Evolutionary conservation across 441 rosid genomes (phyloP).

Genomic region (Erodium trifolium): DNA sequence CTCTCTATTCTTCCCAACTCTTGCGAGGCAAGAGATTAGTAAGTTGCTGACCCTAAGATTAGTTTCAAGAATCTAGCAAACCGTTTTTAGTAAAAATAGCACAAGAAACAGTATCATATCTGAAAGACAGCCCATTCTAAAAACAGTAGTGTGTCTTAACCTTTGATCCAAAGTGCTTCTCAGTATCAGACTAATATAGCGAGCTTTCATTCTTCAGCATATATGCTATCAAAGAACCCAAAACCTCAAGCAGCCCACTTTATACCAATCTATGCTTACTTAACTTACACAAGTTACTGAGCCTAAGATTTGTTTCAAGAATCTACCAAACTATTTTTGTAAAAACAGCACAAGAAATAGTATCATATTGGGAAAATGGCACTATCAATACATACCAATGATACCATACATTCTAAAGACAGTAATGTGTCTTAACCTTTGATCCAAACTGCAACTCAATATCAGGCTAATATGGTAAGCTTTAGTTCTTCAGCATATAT

Average conservation of each 20-base stretch:
- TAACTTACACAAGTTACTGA: not conserved
- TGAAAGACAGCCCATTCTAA: too few relatives aligned
- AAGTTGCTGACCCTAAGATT: too few relatives aligned
- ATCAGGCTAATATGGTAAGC: not conserved
- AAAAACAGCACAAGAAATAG: not conserved
- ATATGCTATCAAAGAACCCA: too few relatives aligned
- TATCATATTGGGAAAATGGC: not conserved
- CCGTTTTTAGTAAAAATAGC: too few relatives aligned
- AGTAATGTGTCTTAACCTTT: not conserved
- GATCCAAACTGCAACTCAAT: not conserved
- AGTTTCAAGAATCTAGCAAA: too few relatives aligned
- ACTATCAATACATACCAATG: not conserved
- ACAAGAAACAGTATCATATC: too few relatives aligned
- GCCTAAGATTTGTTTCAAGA: not conserved
- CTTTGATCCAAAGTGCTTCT: too few relatives aligned
- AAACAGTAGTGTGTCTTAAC: too few relatives aligned
- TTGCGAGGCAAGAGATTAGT: not conserved
- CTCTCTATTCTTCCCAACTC: not conserved
- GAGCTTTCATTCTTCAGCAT: too few relatives aligned
- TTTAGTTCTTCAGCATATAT: not conserved
- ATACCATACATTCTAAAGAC: not conserved
- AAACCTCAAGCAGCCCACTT: too few relatives aligned
- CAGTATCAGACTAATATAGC: too few relatives aligned
- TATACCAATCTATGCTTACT: too few relatives aligned
- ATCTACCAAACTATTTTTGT: not conserved